Base-by-base conservation (phyloP, 768 basidiomycete genomes). In the Mycena haematopus region DNA sequence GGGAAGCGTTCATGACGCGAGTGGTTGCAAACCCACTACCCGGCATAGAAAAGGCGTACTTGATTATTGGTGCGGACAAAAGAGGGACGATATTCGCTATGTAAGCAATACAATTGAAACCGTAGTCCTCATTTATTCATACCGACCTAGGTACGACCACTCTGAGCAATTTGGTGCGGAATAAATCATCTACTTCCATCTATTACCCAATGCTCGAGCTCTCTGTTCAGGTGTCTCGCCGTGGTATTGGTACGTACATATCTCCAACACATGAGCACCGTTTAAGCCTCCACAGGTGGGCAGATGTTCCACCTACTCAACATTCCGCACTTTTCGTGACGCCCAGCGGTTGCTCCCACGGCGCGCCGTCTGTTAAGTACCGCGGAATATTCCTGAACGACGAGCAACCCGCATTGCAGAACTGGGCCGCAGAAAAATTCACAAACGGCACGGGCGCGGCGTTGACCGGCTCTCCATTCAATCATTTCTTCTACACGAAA, bases 311-410 rank as follows among this genome's bases (percentile, higher is more conserved):
- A 9, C 78, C 82, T 1, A 82, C 81, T 17, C 75, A 78, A 33
- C 80, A 86, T 36, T 70, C 77, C 13, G 72, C 82, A 36, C 62
- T 91, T 25, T 85, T 81, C 65, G 80, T 85, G 14, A 65, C 79
- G 1, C 63, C 77, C 25, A 68, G 68, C 35, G 82, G 82, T 19
- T 83, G 82, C 70, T 74, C 80, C 7, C 88, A 90, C 73, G 89
- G 86, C 44, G 69, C 79, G 17, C 89, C 90, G 3, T 85, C 84
- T 9, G 87, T 91, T 59, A 85, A 89, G 69, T 90, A 87, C 67
- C 83, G 89, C 35, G 90, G 85, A 15, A 83, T 90, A 45, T 88
- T 92, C 77, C 74, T 92, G 64, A 92, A 92, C 70, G 89, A 92
- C 66, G 90, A 92, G 71, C 86, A 89, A 68, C 90, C 90, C 9